Conservation (phyloP, 148 eudicot species). For the Silene uniflora region DNA sequence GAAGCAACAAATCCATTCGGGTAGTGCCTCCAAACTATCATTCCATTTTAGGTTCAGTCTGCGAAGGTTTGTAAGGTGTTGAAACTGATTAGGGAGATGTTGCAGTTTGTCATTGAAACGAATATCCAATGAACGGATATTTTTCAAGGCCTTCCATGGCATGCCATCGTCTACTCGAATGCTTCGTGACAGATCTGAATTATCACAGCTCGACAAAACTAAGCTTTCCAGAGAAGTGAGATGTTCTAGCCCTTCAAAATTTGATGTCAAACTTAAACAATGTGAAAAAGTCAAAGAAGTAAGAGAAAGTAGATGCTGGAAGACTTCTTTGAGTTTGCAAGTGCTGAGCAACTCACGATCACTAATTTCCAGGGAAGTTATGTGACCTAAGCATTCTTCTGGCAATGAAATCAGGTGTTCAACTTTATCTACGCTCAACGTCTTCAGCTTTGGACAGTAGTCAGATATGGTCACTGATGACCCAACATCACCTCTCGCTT, state of each 20-base stretch:
- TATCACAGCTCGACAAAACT: not conserved
- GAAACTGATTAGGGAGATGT: slow-evolving; percentile 21
- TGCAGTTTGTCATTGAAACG: not conserved
- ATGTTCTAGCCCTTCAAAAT: slow-evolving; percentile 18
- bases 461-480: not conserved
- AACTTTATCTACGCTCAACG: not conserved
- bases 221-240: slow-evolving; percentile 14
- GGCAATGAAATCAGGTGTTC: slow-evolving; percentile 19
- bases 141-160: slow-evolving; percentile 25
- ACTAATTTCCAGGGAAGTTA: not conserved
- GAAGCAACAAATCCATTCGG: slow-evolving; percentile 17
- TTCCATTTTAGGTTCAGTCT: not conserved
- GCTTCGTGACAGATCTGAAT: slow-evolving; percentile 15
- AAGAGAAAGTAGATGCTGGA: slow-evolving; percentile 9
- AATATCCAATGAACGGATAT: slow-evolving; percentile 13
- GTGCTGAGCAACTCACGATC: not conserved
- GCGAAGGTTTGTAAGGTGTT: slow-evolving; percentile 8
- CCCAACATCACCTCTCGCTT: not conserved
- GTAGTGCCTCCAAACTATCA: not conserved
- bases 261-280: slow-evolving; percentile 2
- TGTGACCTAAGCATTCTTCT: slow-evolving; percentile 1
- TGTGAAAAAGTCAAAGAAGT: not conserved
- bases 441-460: not conserved
- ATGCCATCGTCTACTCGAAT: slow-evolving; percentile 7
- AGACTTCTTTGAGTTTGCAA: not conserved